Evolutionary conservation across 768 basidiomycete genomes (phyloP), one percentile per base, ranked within the genome.

Genomic region (Agaricus sinodeliciosus): DNA sequence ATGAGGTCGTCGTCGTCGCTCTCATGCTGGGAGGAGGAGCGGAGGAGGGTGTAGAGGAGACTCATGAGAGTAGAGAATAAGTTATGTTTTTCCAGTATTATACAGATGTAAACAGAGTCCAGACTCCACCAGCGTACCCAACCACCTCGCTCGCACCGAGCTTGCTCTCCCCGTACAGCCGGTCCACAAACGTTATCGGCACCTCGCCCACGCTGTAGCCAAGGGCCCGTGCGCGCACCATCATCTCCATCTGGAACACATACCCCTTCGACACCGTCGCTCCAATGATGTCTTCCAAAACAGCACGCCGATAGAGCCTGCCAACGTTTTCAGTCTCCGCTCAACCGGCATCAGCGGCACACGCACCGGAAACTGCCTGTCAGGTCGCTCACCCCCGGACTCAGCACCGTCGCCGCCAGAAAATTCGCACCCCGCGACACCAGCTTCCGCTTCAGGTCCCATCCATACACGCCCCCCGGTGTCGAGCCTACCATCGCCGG

Each of bases 191-290:
- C 2, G 92, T 95, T 57, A 95, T 95, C 0, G 93, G 93, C 22
- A 95, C 80, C 66, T 95, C 93, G 3, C 91, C 93, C 0, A 95
- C 83, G 3, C 78, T 81, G 68, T 92, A 94, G 4, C 90, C 91
- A 51, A 90, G 69, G 1, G 87, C 81, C 18, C 84, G 78, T 4
- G 93, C 93, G 0, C 93, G 81, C 16, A 92, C 93, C 80, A 94
- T 94, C 86, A 94, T 95, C 66, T 95, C 93, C 93, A 95, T 95
- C 75, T 95, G 93, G 74, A 95, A 94, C 27, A 95, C 93, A 60
- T 94, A 95, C 8, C 93, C 93, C 58, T 89, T 88, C 2, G 91
- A 92, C 56, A 85, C 78, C 1, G 88, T 92, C 58, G 85, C 77
- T 4, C 85, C 80, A 60, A 95, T 94, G 62, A 95, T 87, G 59